A percentile compares a stretch with the other conserved stretches of the same genome.
Evolutionary conservation across 176 grass and related monocot genomes (phyloP).

Genomic region (Pontederia crassipes): DNA sequence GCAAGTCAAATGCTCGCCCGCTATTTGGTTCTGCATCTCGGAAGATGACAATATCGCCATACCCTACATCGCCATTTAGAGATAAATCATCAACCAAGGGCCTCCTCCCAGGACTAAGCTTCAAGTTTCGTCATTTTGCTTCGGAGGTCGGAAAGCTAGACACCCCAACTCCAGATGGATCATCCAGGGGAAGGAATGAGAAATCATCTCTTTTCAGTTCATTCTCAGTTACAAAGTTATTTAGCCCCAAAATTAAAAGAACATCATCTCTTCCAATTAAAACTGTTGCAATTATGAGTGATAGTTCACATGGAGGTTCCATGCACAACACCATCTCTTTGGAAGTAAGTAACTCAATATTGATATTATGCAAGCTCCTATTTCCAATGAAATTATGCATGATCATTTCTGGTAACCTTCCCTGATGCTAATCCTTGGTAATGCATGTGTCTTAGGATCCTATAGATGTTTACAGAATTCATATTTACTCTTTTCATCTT

Average conservation of each 20-base stretch:
- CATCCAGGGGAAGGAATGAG: conserved; percentile 18
- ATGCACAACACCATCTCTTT: not conserved
- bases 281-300: not conserved
- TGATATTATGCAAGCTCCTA: not conserved
- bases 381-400: not conserved
- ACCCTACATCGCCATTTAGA: conserved; percentile 43
- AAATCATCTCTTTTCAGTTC: conserved; percentile 29
- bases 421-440: not conserved
- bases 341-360: conserved; percentile 21
- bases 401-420: not conserved
- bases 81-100: conserved; percentile 33
- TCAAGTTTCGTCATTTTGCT: conserved; percentile 33
- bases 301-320: conserved; percentile 9
- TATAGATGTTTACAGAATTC: not conserved
- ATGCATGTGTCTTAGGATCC: not conserved
- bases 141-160: conserved; percentile 16
- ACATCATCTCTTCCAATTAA: conserved; percentile 36
- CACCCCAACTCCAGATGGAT: conserved; percentile 13
- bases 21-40: conserved; percentile 1
- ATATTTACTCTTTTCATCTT: not conserved
- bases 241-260: conserved; percentile 34
- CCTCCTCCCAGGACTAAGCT: conserved; percentile 47
- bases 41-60: conserved; percentile 18
- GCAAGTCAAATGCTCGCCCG: not conserved
- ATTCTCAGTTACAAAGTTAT: conserved; percentile 44